These are phyloP conservation scores for Fragaria nilgerrensis DNA, from an alignment of 306 rosid species.

Conservation along the genomic window DNA sequence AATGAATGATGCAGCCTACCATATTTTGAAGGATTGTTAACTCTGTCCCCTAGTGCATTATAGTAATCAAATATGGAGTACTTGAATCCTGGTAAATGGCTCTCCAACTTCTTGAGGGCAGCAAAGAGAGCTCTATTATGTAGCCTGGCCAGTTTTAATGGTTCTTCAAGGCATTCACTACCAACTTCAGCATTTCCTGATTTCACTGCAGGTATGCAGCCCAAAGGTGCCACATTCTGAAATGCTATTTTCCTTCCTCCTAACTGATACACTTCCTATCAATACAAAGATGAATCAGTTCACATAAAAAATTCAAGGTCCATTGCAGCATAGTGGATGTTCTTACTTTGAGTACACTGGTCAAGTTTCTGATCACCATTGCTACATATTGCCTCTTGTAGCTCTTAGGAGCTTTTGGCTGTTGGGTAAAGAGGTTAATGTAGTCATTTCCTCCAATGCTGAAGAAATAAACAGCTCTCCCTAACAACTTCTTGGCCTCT, in stretches of 20 bases:
- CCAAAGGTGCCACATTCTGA: constrained; percentile 27
- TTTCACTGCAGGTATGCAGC: constrained; percentile 31
- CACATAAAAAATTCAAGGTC: background rate
- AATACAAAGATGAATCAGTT: background rate
- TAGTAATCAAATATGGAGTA: constrained; percentile 36
- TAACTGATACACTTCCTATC: background rate
- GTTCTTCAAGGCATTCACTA: constrained; percentile 26
- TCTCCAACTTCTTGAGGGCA: constrained; percentile 31
- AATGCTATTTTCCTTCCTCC: constrained; percentile 14
- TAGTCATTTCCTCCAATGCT: constrained; percentile 13
- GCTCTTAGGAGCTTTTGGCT: background rate
- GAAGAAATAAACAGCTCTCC: constrained; percentile 7
- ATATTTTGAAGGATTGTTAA: constrained; percentile 45
- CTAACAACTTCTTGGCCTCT: background rate
- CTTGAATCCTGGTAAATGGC: constrained; percentile 43
- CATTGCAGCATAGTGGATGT: background rate
- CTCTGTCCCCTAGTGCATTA: background rate
- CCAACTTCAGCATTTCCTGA: constrained; percentile 5
- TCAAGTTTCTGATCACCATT: constrained; percentile 12
- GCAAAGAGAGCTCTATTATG: constrained; percentile 36
- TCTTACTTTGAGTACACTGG: constrained; percentile 5
- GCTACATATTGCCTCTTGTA: background rate
- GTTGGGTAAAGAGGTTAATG: background rate
- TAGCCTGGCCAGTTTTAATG: constrained; percentile 18
- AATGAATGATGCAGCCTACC: constrained; percentile 29